Base-by-base conservation (phyloP, 164 flowering plant genomes). In the Aristolochia contorta region DNA sequence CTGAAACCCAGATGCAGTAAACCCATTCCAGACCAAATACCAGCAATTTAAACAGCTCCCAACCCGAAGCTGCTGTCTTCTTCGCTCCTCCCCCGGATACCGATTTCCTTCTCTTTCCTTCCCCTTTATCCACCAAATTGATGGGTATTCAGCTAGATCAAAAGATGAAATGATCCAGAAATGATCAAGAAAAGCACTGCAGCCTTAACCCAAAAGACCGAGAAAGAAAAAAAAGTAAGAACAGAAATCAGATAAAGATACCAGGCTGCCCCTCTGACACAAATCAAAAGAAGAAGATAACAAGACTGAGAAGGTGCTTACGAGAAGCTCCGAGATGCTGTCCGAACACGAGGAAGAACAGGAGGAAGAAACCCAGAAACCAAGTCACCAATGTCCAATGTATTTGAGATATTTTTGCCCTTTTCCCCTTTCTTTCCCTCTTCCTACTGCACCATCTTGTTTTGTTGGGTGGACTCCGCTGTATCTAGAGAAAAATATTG, bases 131-230 rank as follows among this genome's bases (percentile, higher is more conserved):
- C 62, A 23, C 24, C 63, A 50, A 60, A 60, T 19, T 60, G 37
- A 32, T 12, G 55, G 55, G 56, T 49, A 60, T 33, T 50, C 27
- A 60, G 56, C 47, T 50, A 20, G 56, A 60, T 49, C 46, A 60
- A 47, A 47, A 10, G 32, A 47, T 49, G 20, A 25, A 59, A 24
- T 14, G 53, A 47, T 47, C 37, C 30, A 33, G 62, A 19, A 16
- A 18, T 47, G 41, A 62, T 62, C 47, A 53, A 52, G 14, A 61
- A 21, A 8, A 21, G 13, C 22, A 61, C 21, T 9, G 32, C 45
- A 5, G 14, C 32, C 20, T 24, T 6, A 25, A 30, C 41, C 58
- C 10, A 18, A 56, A 56, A 16, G 20, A 21, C 19, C 3, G 16
- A 50, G 3, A 50, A 22, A 10, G 14, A 54, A 54, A 54, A 23